phyloP scores from a whole-genome alignment of 2,329 filamentous ascomycete genomes.

The Didymella sp. region DNA sequence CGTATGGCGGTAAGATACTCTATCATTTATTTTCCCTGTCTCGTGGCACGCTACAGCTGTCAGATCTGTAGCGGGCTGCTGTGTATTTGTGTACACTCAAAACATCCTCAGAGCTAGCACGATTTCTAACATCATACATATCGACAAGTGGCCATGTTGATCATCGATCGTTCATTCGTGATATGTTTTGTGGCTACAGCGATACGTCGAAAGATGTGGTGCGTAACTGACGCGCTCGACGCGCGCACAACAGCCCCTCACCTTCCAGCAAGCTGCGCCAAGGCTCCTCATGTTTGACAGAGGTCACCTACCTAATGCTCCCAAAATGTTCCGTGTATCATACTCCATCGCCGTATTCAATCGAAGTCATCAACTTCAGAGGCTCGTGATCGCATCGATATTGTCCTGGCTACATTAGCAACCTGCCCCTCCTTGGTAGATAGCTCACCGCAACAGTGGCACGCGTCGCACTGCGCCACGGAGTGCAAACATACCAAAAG shows the following conservation, averaged over 20 bases:
- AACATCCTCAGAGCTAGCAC: neutral
- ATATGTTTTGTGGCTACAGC: conserved; percentile 24
- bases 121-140: neutral
- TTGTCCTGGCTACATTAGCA: conserved; percentile 22
- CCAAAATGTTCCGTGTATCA: conserved; percentile 26
- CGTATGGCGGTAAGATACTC: neutral
- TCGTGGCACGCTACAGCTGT: conserved; percentile 1
- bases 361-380: conserved; percentile 23
- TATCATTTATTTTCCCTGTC: neutral
- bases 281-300: conserved; percentile 28
- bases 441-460: neutral
- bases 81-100: neutral
- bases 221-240: conserved; percentile 18
- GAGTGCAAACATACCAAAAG: conserved; percentile 29
- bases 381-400: conserved; percentile 30
- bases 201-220: conserved; percentile 16
- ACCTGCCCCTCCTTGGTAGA: neutral
- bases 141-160: neutral
- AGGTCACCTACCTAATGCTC: conserved; percentile 36
- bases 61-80: neutral
- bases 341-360: conserved; percentile 14
- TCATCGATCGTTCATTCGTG: conserved; percentile 17
- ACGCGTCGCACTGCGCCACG: neutral
- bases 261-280: conserved; percentile 33
- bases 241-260: conserved; percentile 26